Evolutionary conservation across 2,329 filamentous ascomycete species (phyloP).

Genomic region (Cercospora zeina): DNA sequence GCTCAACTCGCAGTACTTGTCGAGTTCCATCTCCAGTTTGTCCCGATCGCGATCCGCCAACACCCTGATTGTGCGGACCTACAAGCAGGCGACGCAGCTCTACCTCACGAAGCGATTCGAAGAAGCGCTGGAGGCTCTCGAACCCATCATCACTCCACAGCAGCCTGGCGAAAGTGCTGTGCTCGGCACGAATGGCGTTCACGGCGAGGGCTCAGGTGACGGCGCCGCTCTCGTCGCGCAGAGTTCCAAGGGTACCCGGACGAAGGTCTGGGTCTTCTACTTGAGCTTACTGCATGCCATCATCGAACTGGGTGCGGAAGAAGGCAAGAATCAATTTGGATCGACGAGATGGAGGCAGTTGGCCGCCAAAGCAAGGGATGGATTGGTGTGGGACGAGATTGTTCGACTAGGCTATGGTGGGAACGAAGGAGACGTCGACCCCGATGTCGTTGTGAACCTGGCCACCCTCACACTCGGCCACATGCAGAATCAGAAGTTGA

Average conservation of each 20-base stretch:
- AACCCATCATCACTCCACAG: constrained; percentile 72
- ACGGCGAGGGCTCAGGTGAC: constrained; percentile 11
- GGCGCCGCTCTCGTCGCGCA: constrained; percentile 68
- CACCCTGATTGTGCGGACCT: constrained; percentile 82
- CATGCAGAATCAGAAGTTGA: constrained; percentile 76
- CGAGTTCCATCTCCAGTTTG: constrained; percentile 69
- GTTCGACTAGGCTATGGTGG: constrained; percentile 84
- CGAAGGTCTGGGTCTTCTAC: constrained; percentile 98
- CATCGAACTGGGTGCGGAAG: constrained; percentile 81
- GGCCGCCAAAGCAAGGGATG: constrained; percentile 81
- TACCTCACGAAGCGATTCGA: constrained; percentile 92
- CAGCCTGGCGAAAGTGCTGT: constrained; percentile 15
- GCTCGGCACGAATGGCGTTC: constrained; percentile 33
- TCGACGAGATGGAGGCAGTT: constrained; percentile 79
- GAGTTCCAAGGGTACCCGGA: constrained; percentile 76
- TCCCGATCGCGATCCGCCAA: constrained; percentile 65
- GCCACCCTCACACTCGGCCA: constrained; percentile 90
- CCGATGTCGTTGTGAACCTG: constrained; percentile 90
- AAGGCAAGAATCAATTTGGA: constrained; percentile 87
- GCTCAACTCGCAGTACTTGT: constrained; percentile 59
- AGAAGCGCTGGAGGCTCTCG: constrained; percentile 81
- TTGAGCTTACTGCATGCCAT: constrained; percentile 90
- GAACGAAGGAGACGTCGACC: constrained; percentile 84
- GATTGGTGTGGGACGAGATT: constrained; percentile 92
- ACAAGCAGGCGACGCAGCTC: constrained; percentile 89